Percentiles rank a stretch among this genome's conserved stretches.
Evolutionary conservation across 1,139 yeast species (phyloP).

Genomic region (Meyerozyma carpophila): DNA sequence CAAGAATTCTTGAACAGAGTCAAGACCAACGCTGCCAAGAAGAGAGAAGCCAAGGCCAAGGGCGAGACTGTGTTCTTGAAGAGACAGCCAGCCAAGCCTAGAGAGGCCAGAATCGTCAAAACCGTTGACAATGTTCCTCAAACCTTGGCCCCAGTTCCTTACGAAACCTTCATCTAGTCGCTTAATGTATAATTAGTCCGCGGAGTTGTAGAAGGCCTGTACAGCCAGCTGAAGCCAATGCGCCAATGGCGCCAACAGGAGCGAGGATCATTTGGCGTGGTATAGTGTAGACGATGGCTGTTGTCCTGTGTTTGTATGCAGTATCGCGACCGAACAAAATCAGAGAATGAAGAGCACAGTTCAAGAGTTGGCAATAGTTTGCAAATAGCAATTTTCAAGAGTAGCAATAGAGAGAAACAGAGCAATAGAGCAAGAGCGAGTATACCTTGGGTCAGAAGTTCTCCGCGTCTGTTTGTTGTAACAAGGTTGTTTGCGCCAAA

Average conservation of each 20-base stretch:
- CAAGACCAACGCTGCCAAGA: conserved; percentile 6
- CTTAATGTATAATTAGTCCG: conserved; percentile 1
- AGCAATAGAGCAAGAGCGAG: too few relatives aligned
- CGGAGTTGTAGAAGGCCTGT: too few relatives aligned
- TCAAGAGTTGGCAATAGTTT: too few relatives aligned
- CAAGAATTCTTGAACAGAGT: conserved; percentile 8
- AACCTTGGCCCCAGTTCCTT: conserved; percentile 7
- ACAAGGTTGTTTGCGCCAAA: conserved; percentile 61
- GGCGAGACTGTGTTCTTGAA: conserved; percentile 5
- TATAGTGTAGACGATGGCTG: too few relatives aligned
- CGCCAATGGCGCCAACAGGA: too few relatives aligned
- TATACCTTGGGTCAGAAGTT: conserved; percentile 34
- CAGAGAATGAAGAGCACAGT: too few relatives aligned
- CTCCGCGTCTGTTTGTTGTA: conserved; percentile 43
- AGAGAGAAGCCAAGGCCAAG: conserved; percentile 6
- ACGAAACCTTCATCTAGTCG: conserved; percentile 6
- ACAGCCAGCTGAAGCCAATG: too few relatives aligned
- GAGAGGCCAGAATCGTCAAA: conserved; percentile 4
- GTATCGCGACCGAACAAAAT: background rate
- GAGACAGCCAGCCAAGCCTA: conserved; percentile 8
- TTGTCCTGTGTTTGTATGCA: background rate
- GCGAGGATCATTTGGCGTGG: too few relatives aligned
- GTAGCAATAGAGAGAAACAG: too few relatives aligned
- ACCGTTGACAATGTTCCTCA: conserved; percentile 6
- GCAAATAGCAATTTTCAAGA: too few relatives aligned